Conservation (phyloP, 331 rosid genomes). For the Stylosanthes scabra region DNA sequence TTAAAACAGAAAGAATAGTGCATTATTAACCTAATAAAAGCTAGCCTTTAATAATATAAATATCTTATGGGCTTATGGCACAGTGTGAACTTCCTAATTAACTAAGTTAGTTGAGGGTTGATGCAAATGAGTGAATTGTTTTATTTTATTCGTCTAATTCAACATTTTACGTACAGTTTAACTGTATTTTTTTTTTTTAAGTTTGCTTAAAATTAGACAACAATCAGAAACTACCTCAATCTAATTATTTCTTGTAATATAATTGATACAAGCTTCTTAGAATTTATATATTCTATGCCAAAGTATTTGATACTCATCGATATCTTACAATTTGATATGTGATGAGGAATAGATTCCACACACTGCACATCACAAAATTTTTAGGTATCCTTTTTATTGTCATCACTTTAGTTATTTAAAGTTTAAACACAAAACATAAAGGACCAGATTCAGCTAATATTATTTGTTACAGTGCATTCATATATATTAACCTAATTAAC, state of each 20-base stretch:
- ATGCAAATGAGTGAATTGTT: neutral
- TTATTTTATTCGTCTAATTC: neutral
- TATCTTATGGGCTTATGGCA: neutral
- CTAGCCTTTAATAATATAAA: neutral
- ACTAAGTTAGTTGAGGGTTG: neutral
- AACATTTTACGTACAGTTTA: neutral
- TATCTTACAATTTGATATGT: neutral
- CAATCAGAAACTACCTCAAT: neutral
- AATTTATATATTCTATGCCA: neutral
- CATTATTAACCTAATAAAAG: too few relatives aligned
- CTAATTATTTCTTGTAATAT: neutral
- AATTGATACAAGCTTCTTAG: neutral
- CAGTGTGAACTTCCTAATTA: neutral
- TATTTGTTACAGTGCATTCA: too few relatives aligned
- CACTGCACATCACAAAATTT: neutral
- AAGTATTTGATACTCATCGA: constrained; percentile 11
- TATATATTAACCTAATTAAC: too few relatives aligned
- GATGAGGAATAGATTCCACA: neutral
- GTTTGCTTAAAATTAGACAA: neutral
- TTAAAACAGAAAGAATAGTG: too few relatives aligned
- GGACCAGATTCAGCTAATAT: neutral
- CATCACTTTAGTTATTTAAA: neutral
- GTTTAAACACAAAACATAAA: neutral
- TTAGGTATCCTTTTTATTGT: neutral
- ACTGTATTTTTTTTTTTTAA: neutral